Percentiles rank a stretch among this genome's conserved stretches.
Evolutionary conservation across 768 basidiomycete genomes (phyloP).

Genomic region (Termitomyces sp.): DNA sequence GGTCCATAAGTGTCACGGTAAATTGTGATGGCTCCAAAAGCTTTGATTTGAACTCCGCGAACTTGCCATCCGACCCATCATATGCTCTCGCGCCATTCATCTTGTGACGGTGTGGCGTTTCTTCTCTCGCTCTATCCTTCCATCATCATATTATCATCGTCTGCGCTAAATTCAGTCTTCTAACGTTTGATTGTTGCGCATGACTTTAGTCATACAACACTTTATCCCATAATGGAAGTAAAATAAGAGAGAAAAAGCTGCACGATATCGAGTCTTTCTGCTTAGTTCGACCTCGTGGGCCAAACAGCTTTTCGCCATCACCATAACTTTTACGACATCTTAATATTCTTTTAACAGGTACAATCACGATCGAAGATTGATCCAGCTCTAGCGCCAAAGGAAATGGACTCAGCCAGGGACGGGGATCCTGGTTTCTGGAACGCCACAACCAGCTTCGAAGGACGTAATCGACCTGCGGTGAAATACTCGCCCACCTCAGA

Average conservation of each 20-base stretch:
- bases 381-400: not conserved
- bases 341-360: not conserved
- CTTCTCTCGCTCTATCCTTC: not conserved
- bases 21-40: not conserved
- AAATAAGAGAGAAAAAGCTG: not conserved
- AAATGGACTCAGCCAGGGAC: not conserved
- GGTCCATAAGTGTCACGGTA: not conserved
- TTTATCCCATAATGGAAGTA: not conserved
- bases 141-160: not conserved
- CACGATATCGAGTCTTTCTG: not conserved
- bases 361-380: not conserved
- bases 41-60: slow-evolving; percentile 3
- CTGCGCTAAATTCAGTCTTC: not conserved
- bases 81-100: not conserved
- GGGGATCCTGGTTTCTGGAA: not conserved
- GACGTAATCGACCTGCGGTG: not conserved
- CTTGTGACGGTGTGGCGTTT: not conserved
- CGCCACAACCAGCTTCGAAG: not conserved
- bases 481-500: not conserved
- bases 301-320: not conserved
- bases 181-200: not conserved
- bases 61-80: not conserved
- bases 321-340: not conserved
- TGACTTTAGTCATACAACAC: not conserved
- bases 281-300: not conserved